Conservation (phyloP, 352 stramenopile species). For the Globisporangium viniferum region DNA sequence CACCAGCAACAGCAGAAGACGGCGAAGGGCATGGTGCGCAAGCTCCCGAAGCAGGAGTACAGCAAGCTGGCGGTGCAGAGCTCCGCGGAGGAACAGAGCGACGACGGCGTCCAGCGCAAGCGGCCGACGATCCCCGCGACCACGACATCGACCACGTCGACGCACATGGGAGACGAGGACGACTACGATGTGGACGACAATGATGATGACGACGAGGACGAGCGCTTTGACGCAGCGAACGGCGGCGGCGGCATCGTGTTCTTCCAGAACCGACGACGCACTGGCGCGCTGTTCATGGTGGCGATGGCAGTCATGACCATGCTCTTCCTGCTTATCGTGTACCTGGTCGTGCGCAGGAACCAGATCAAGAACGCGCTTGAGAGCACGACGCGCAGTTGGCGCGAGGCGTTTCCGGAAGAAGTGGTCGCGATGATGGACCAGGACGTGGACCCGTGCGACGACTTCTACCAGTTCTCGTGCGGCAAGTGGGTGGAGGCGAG, state of each 20-base stretch:
- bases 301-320: constrained; percentile 26
- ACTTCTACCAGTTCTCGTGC: constrained; percentile 36
- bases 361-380: constrained; percentile 28
- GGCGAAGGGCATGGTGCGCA: constrained; percentile 21
- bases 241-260: not conserved
- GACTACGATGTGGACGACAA: not conserved
- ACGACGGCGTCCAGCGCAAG: constrained; percentile 4
- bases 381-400: constrained; percentile 29
- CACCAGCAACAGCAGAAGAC: not conserved
- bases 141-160: not conserved
- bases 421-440: constrained; percentile 26
- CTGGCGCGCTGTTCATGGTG: constrained; percentile 22
- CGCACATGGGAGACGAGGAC: not conserved
- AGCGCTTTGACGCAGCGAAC: constrained; percentile 8
- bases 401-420: constrained; percentile 17
- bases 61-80: constrained; percentile 16
- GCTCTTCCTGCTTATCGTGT: constrained; percentile 44
- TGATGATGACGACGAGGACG: constrained; percentile 10
- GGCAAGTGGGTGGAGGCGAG: constrained; percentile 28
- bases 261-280: constrained; percentile 18
- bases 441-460: constrained; percentile 25
- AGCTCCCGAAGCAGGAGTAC: constrained; percentile 16
- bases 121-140: not conserved
- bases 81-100: constrained; percentile 7
- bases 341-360: constrained; percentile 34